Percentiles rank a stretch among this genome's conserved stretches.
These are phyloP conservation scores for Xylariaceae sp. DNA, from an alignment of 2,329 filamentous ascomycete species.

Conservation along the genomic window DNA sequence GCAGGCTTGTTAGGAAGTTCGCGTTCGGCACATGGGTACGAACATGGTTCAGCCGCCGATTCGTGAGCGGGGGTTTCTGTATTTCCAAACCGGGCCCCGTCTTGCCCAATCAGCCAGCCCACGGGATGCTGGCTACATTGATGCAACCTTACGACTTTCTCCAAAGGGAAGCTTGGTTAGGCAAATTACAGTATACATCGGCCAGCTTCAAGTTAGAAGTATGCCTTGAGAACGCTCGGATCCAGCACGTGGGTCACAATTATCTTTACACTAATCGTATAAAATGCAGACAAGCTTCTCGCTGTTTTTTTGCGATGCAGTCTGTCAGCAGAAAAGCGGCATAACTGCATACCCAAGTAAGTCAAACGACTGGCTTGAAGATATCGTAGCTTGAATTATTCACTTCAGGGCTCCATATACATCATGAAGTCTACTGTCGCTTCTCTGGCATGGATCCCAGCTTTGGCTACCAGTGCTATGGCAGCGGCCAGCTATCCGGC, in stretches of 20 bases:
- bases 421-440: slow-evolving; percentile 36
- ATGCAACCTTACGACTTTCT: no score
- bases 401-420: not conserved
- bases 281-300: no score
- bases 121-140: slow-evolving; percentile 30
- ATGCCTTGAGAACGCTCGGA: no score
- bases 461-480: slow-evolving; percentile 36
- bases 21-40: slow-evolving; percentile 3
- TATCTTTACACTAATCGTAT: no score
- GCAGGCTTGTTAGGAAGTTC: no score
- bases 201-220: no score
- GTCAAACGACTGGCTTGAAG: not conserved
- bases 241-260: no score
- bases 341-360: no score
- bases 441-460: slow-evolving; percentile 34
- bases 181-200: slow-evolving; percentile 7
- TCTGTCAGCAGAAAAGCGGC: no score
- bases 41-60: slow-evolving; percentile 1
- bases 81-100: not conserved
- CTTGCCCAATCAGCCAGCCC: slow-evolving; percentile 34
- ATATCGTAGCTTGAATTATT: not conserved
- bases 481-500: slow-evolving; percentile 49
- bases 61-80: not conserved
- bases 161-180: no score
- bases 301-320: no score